These are phyloP conservation scores for Sanghuangporus baumii DNA, from an alignment of 1,284 basidiomycete species.

Conservation along the genomic window DNA sequence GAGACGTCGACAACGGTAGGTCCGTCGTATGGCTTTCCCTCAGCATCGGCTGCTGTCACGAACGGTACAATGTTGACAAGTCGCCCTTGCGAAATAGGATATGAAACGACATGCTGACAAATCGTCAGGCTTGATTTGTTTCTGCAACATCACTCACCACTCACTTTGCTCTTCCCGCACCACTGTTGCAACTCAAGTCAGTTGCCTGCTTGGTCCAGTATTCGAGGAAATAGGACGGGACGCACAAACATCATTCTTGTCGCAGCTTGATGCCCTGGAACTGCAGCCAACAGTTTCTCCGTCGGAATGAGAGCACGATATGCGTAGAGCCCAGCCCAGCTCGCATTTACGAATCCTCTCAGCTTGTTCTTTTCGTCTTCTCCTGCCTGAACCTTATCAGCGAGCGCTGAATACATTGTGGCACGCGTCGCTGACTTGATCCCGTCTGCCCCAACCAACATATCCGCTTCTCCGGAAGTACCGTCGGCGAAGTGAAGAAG, in stretches of 20 bases:
- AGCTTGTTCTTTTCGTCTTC: conserved; percentile 14
- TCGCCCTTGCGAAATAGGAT: conserved; percentile 25
- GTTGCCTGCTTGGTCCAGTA: too few relatives aligned
- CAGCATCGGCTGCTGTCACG: conserved; percentile 19
- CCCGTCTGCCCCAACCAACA: conserved; percentile 41
- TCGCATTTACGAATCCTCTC: conserved; percentile 27
- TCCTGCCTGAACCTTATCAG: conserved; percentile 10
- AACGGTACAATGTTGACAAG: conserved; percentile 24
- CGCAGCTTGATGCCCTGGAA: conserved; percentile 32
- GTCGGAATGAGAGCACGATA: conserved; percentile 35
- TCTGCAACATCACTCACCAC: conserved; percentile 20
- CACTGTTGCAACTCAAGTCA: conserved; percentile 27
- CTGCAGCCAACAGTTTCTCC: conserved; percentile 28
- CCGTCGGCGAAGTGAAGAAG: conserved; percentile 35
- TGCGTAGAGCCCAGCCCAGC: conserved; percentile 38
- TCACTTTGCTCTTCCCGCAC: conserved; percentile 38
- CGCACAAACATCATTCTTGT: conserved; percentile 15
- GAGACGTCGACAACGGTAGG: conserved; percentile 23
- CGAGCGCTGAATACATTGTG: conserved; percentile 29
- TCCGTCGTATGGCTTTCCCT: conserved; percentile 21
- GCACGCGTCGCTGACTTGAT: conserved; percentile 34
- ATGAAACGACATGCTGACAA: conserved; percentile 27
- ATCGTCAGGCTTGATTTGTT: conserved; percentile 23
- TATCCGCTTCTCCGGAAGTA: conserved; percentile 32
- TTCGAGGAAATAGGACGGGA: background rate